Evolutionary conservation across 768 basidiomycete species (phyloP), one percentile per base, ranked within the genome.

Genomic region (Jaapia argillacea): DNA sequence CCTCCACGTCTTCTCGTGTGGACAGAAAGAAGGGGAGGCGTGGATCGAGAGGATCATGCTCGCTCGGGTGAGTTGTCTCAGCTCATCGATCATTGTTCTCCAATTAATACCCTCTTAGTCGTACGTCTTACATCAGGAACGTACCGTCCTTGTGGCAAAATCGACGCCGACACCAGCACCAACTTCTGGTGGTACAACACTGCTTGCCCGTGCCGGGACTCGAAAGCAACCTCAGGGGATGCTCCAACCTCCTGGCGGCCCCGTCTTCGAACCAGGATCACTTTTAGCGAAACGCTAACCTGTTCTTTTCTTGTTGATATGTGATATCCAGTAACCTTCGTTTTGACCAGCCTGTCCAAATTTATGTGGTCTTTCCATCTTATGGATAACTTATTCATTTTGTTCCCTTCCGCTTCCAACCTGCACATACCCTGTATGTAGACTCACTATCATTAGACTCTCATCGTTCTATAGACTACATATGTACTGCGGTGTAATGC

Each of bases 31-130:
- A 39, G 85, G 86, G 28, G 70, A 74, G 48, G 64, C 66, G 26
- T 93, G 90, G 90, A 67, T 90, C 58, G 78, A 89, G 62, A 77
- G 68, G 52, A 79, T 92, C 36, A 71, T 90, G 14, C 64, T 92
- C 43, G 88, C 89, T 43, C 77, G 90, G 41, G 90, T 91, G 60
- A 57, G 86, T 68, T 18, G 16, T 41, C n/a, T 25, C 27, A 14
- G 23, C 12, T 48, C 14, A 38, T 24, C 28, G 7, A 24, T 18
- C 27, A 12, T 45, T 18, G 45, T 18, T 4, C 22, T 5, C 12
- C 39, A 6, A 24, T 48, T 25, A 27, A 4, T 24, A 38, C 1
- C 6, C 5, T 42, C 16, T 47, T 41, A 90, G 86, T 90, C 88
- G 1, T 89, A 88, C 56, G 79, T 89, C 39, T 69, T 90, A 16